phyloP scores from a whole-genome alignment of 345 rosid genomes.

The Lepidium didymum region DNA sequence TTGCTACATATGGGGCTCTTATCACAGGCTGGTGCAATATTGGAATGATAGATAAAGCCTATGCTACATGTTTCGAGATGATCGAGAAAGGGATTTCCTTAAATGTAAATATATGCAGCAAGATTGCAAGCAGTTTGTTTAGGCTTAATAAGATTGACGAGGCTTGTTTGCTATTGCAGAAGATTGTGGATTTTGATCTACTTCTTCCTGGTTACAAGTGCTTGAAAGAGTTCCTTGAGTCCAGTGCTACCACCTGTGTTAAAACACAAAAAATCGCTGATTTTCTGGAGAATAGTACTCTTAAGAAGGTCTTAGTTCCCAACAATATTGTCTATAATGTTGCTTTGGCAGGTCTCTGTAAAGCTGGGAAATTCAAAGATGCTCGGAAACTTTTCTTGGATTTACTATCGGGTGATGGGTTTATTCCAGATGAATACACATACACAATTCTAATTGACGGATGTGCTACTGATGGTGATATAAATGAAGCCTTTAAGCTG shows the following conservation, averaged over 20 bases:
- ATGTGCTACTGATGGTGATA: constrained; percentile 43
- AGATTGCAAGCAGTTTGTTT: constrained; percentile 55
- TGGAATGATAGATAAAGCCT: constrained; percentile 61
- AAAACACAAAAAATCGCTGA: constrained; percentile 42
- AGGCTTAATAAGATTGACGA: constrained; percentile 50
- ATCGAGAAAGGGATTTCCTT: constrained; percentile 47
- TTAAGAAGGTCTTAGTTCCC: constrained; percentile 37
- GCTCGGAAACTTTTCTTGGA: constrained; percentile 48
- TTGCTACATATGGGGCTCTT: constrained; percentile 56
- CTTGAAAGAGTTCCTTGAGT: constrained; percentile 24
- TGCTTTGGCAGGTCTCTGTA: constrained; percentile 63
- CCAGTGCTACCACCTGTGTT: constrained; percentile 14
- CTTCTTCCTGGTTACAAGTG: constrained; percentile 27
- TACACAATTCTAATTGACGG: constrained; percentile 63
- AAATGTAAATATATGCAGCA: constrained; percentile 53
- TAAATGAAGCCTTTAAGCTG: constrained; percentile 59
- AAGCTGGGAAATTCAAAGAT: constrained; percentile 51
- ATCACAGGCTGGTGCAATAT: constrained; percentile 61
- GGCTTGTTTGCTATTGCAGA: constrained; percentile 56
- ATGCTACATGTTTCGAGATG: constrained; percentile 50
- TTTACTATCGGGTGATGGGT: constrained; percentile 35
- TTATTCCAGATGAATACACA: constrained; percentile 55
- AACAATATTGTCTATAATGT: constrained; percentile 58
- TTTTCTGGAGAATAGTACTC: constrained; percentile 31
- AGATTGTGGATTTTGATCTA: constrained; percentile 46